Base-by-base conservation (phyloP, 1,139 yeast genomes). In the Zygosaccharomyces pseudobailii region DNA sequence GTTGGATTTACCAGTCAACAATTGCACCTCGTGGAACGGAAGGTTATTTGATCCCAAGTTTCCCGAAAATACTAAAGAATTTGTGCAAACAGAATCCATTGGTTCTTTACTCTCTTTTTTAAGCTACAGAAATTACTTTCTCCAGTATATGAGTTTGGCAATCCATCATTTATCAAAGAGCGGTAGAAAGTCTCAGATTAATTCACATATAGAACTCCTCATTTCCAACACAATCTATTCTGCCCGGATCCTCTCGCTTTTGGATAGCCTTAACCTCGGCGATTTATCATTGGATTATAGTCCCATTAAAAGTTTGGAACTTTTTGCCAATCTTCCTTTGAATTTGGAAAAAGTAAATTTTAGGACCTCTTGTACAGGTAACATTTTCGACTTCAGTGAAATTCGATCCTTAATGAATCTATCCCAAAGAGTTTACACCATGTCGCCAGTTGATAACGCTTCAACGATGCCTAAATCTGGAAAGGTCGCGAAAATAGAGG, bases 91-190 rank as follows among this genome's bases (percentile, higher is more conserved):
- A 4, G 66, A 66, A 20, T 66, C 73, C n/a, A 69, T 77, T 41
- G 75, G 79, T 30, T 73, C 95, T 0, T 71, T 87, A 46, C 70
- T 80, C 38, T 72, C 82, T 0, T 85, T 87, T 56, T 74, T 84
- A 48, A 74, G 71, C 38, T 84, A 80, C 55, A 75, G 95, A 59
- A 76, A 80, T 40, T 70, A 75, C 24, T 69, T 84, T 6, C 69
- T 87, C 30, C 87, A 84, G 54, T 80, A 82, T 56, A 67, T 87
- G 47, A 78, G 92, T n/a, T 67, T 84, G 48, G 94, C 87, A 55
- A 71, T 88, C 28, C 89, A 85, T 59, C 75, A 75, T 48, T 72
- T 81, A n/a, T 74, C 83, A 17, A 59, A 57, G 2, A 58, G 62
- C 27, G 79, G 81, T 1, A 76, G 87, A 0, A 66, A 76, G 2